A percentile compares a stretch with the other conserved stretches of the same genome.
phyloP scores from a whole-genome alignment of 1,284 basidiomycete genomes.

The Apiotrichum brassicae region DNA sequence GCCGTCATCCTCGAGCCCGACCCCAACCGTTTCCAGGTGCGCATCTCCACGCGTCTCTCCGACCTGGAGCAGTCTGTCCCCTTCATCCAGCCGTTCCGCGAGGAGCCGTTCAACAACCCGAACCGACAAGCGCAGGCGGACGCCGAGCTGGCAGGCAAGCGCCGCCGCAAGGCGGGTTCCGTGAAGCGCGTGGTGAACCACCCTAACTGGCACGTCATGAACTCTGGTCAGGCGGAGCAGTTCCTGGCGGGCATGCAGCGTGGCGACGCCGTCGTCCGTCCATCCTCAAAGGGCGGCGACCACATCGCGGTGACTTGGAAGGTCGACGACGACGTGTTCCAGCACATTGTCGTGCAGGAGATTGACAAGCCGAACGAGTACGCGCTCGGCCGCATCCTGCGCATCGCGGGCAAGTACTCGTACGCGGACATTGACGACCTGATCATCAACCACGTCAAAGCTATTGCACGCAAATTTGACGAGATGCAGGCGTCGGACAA shows the following conservation, averaged over 20 bases:
- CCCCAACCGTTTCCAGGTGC: constrained; percentile 61
- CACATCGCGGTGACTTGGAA: constrained; percentile 99
- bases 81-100: constrained; percentile 36
- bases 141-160: constrained; percentile 68
- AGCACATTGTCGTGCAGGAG: constrained; percentile 95
- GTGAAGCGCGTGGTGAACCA: constrained; percentile 89
- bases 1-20: constrained; percentile 72
- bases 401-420: constrained; percentile 69
- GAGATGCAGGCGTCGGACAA: constrained; percentile 95
- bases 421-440: constrained; percentile 96
- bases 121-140: constrained; percentile 60
- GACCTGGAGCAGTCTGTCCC: constrained; percentile 54
- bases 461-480: constrained; percentile 88
- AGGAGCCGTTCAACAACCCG: constrained; percentile 35
- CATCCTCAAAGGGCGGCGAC: constrained; percentile 87
- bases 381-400: constrained; percentile 64
- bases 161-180: constrained; percentile 68
- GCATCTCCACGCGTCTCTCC: constrained; percentile 65
- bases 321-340: constrained; percentile 92
- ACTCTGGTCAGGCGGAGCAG: constrained; percentile 79
- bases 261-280: constrained; percentile 91
- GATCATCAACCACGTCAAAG: constrained; percentile 94
- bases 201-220: constrained; percentile 97
- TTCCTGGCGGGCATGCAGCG: constrained; percentile 84
- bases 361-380: constrained; percentile 61